These are phyloP conservation scores for Teunomyces stri DNA, from an alignment of 805 yeast species.

Conservation along the genomic window DNA sequence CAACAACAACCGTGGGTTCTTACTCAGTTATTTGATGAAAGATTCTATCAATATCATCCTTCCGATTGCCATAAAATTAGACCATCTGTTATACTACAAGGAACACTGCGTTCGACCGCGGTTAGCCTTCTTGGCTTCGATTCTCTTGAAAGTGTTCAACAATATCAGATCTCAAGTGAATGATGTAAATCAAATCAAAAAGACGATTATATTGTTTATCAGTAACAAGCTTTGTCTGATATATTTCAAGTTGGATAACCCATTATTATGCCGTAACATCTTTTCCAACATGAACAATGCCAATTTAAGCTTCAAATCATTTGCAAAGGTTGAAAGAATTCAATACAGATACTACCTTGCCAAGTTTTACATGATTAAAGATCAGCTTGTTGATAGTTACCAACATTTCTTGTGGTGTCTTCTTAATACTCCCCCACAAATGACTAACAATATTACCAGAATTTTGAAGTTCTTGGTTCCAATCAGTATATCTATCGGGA, in stretches of 20 bases:
- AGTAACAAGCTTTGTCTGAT: conserved; percentile 55
- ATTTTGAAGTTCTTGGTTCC: conserved; percentile 53
- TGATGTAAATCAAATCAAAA: conserved; percentile 40
- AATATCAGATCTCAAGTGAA: conserved; percentile 50
- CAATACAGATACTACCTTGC: conserved; percentile 55
- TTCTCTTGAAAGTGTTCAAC: conserved; percentile 58
- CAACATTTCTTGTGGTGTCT: conserved; percentile 58
- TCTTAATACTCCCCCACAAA: conserved; percentile 29
- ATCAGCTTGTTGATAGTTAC: conserved; percentile 46
- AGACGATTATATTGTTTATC: conserved; percentile 49
- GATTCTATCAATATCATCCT: conserved; percentile 37
- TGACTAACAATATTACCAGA: conserved; percentile 34
- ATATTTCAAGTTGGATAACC: conserved; percentile 54
- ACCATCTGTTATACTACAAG: conserved; percentile 39
- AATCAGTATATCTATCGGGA: conserved; percentile 53
- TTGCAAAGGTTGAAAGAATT: conserved; percentile 43
- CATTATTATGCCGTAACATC: conserved; percentile 58
- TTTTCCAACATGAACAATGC: conserved; percentile 60
- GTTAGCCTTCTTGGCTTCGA: conserved; percentile 49
- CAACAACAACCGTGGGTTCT: conserved; percentile 39
- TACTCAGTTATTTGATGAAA: conserved; percentile 35
- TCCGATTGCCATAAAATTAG: conserved; percentile 45
- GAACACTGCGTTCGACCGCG: conserved; percentile 44
- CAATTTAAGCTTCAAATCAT: conserved; percentile 40
- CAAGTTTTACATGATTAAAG: conserved; percentile 53